phyloP scores from a whole-genome alignment of 805 yeast species.

The Debaryomyces maramus region DNA sequence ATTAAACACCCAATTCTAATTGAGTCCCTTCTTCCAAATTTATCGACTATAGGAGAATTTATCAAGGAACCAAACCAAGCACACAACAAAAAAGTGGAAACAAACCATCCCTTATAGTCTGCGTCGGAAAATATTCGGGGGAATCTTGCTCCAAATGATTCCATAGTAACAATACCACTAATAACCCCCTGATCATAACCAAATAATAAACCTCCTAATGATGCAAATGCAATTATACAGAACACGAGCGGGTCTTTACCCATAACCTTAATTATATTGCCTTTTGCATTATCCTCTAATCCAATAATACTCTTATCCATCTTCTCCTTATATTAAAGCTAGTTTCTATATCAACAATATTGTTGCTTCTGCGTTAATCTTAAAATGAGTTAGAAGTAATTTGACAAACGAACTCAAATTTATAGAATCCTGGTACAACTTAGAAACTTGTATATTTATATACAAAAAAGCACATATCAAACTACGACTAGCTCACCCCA shows the following conservation, averaged over 20 bases:
- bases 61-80: slow-evolving; percentile 73
- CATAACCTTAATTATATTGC: slow-evolving; percentile 5
- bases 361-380: no score
- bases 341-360: no score
- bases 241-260: slow-evolving; percentile 13
- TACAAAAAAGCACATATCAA: no score
- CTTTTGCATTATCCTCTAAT: slow-evolving; percentile 1
- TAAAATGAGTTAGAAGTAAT: no score
- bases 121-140: slow-evolving; percentile 23
- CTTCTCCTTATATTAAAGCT: no score
- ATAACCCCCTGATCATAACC: slow-evolving; percentile 78
- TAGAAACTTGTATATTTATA: no score
- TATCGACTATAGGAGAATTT: slow-evolving; percentile 61
- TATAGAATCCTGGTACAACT: no score
- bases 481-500: no score
- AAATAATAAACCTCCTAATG: slow-evolving; percentile 44
- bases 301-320: no score
- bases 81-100: slow-evolving; percentile 42
- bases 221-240: slow-evolving; percentile 12
- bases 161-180: slow-evolving; percentile 57
- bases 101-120: slow-evolving; percentile 19
- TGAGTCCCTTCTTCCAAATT: slow-evolving; percentile 63
- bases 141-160: slow-evolving; percentile 42
- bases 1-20: slow-evolving; percentile 56
- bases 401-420: no score